phyloP scores from a whole-genome alignment of 2,329 filamentous ascomycete genomes.

The Thielaviopsis musarum region DNA sequence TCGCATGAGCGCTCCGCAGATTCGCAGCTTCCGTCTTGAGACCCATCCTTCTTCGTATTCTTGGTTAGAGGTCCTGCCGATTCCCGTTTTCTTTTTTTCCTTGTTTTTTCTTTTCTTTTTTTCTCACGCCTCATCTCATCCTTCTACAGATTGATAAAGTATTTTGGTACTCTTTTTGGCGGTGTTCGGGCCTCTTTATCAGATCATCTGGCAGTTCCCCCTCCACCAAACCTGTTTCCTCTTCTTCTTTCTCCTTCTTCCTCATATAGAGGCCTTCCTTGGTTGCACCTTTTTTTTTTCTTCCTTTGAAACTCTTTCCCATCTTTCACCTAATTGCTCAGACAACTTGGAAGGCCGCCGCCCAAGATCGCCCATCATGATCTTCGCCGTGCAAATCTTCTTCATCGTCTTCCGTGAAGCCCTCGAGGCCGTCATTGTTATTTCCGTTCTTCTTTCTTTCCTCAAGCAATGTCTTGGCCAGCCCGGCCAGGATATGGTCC shows the following conservation, averaged over 20 bases:
- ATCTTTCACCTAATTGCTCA: background rate
- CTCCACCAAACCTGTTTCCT: background rate
- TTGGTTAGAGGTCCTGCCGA: too few species aligned
- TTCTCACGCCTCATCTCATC: background rate
- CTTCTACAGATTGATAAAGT: background rate
- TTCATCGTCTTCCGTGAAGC: slow-evolving; percentile 82
- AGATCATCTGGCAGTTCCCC: background rate
- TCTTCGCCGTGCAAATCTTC: slow-evolving; percentile 69
- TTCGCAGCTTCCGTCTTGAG: background rate
- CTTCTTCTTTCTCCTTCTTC: background rate
- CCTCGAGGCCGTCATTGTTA: slow-evolving; percentile 67
- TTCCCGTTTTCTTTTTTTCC: background rate
- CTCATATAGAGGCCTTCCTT: background rate
- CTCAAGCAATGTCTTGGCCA: slow-evolving; percentile 62
- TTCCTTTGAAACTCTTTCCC: background rate
- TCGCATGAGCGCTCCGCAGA: background rate
- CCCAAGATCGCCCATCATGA: slow-evolving; percentile 40
- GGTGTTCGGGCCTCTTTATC: background rate
- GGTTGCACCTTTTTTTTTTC: background rate
- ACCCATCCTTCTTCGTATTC: background rate
- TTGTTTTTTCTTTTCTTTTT: background rate
- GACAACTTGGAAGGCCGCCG: background rate
- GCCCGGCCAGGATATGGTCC: slow-evolving; percentile 38
- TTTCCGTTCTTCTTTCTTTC: slow-evolving; percentile 74
- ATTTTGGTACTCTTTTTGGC: background rate